A percentile compares a stretch with the other conserved stretches of the same genome.
phyloP scores from a whole-genome alignment of 192 early-diverging fungal genomes.

The Entomortierella chlamydospora region DNA sequence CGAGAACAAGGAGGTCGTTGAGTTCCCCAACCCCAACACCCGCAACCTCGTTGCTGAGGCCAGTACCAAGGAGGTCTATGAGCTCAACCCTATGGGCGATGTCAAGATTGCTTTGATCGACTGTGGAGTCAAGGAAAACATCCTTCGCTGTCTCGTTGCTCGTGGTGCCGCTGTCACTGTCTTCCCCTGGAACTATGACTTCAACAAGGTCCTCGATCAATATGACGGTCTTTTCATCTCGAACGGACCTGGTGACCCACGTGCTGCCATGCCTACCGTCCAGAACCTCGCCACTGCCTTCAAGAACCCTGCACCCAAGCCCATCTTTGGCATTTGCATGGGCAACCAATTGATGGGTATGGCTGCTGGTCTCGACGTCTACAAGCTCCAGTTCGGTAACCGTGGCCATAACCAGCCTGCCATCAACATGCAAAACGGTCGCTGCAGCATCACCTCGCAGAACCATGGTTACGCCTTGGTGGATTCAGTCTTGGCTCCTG shows the following conservation, averaged over 20 bases:
- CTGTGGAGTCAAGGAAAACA: constrained; percentile 95
- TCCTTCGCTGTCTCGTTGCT: constrained; percentile 82
- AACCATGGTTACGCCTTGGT: constrained; percentile 95
- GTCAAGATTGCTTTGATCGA: constrained; percentile 87
- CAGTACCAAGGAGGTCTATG: constrained; percentile 74
- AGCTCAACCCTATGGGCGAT: constrained; percentile 82
- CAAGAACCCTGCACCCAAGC: constrained; percentile 70
- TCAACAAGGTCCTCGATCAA: constrained; percentile 65
- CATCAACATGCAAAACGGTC: constrained; percentile 77
- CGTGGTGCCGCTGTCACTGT: constrained; percentile 89
- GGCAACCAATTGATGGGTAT: constrained; percentile 93
- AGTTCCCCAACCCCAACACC: constrained; percentile 77
- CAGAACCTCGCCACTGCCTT: constrained; percentile 74
- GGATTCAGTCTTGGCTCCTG: constrained; percentile 72
- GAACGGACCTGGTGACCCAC: constrained; percentile 92
- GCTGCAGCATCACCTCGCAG: constrained; percentile 94
- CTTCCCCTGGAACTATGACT: constrained; percentile 88
- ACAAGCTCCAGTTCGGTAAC: constrained; percentile 95
- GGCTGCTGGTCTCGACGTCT: constrained; percentile 86
- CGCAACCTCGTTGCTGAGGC: constrained; percentile 85
- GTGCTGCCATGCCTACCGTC: constrained; percentile 73
- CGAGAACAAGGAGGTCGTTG: constrained; percentile 53
- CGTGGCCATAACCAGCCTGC: constrained; percentile 97
- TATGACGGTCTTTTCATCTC: constrained; percentile 94
- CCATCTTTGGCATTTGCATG: constrained; percentile 99